Conservation (phyloP, 768 basidiomycete species). For the Cystobasidium ongulense region DNA sequence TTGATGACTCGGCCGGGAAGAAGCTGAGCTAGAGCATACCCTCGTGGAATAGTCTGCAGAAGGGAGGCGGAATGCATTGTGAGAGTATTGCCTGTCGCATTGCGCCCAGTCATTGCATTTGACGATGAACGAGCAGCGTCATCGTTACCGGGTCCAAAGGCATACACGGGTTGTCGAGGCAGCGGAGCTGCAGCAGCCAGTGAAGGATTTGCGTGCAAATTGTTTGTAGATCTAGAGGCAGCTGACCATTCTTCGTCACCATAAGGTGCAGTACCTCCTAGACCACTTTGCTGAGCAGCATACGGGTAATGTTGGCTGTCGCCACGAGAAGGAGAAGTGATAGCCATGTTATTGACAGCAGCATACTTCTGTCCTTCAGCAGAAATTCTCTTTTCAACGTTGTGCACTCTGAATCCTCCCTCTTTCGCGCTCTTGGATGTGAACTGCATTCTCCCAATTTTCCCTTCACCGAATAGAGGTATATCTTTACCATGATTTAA, state of each 20-base stretch:
- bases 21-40: slow-evolving; percentile 61
- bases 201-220: neutral
- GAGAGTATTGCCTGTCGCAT: neutral
- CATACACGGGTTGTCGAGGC: slow-evolving; percentile 14
- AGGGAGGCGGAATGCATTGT: neutral
- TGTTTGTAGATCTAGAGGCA: slow-evolving; percentile 22
- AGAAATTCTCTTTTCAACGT: slow-evolving; percentile 23
- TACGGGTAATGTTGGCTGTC: neutral
- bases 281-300: neutral
- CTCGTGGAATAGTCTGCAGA: slow-evolving; percentile 54
- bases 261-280: neutral
- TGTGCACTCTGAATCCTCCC: slow-evolving; percentile 21
- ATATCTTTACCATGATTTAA: slow-evolving; percentile 52
- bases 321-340: neutral
- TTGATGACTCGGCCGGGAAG: slow-evolving; percentile 64
- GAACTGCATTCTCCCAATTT: slow-evolving; percentile 16
- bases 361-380: slow-evolving; percentile 29
- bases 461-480: slow-evolving; percentile 28
- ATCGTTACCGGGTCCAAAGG: slow-evolving; percentile 13
- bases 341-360: neutral
- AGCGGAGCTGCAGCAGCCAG: neutral
- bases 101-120: neutral
- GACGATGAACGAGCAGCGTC: neutral
- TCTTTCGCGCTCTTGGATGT: slow-evolving; percentile 6
- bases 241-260: slow-evolving; percentile 32